Evolutionary conservation across 441 rosid genomes (phyloP).

Genomic region (Syzygium malaccense): DNA sequence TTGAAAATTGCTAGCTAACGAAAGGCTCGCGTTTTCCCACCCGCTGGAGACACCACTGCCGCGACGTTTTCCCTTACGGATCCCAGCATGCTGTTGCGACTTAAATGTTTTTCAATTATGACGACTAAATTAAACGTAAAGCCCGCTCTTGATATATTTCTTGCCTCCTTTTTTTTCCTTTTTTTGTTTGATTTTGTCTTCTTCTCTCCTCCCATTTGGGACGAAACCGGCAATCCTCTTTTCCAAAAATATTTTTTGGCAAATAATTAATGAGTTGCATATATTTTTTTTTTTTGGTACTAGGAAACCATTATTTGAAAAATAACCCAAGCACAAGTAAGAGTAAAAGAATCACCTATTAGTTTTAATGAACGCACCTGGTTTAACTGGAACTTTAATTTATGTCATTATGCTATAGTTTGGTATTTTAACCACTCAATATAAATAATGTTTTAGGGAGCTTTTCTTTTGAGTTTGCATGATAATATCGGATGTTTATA

Average conservation of each 20-base stretch:
- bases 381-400: neutral
- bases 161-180: neutral
- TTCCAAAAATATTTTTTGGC: no score
- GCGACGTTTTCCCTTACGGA: neutral
- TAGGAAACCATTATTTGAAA: neutral
- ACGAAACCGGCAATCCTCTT: neutral
- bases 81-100: neutral
- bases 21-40: neutral
- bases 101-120: neutral
- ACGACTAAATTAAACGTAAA: neutral
- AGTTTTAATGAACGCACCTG: neutral
- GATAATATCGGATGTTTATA: neutral
- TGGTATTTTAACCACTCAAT: no score
- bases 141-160: neutral
- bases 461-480: neutral
- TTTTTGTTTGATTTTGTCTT: no score
- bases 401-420: neutral
- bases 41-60: neutral
- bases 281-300: no score
- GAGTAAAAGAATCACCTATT: neutral
- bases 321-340: neutral
- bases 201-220: neutral
- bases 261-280: no score
- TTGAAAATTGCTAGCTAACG: neutral
- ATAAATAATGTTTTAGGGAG: no score